Evolutionary conservation across 805 yeast species (phyloP).

Genomic region (Saccharomycopsis sp.): DNA sequence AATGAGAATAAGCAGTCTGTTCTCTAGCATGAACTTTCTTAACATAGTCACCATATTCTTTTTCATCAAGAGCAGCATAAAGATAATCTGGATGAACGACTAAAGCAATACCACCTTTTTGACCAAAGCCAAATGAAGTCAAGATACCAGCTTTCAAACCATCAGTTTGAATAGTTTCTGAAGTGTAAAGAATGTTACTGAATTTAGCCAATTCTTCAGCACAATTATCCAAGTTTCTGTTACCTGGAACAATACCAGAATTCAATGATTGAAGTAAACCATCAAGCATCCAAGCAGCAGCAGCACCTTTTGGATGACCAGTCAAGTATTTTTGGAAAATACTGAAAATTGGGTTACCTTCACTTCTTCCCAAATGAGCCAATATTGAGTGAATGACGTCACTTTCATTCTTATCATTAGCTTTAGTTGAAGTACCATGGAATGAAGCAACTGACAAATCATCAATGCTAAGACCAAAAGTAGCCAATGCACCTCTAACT

Average conservation of each 20-base stretch:
- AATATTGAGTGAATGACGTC: constrained; percentile 88
- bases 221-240: constrained; percentile 96
- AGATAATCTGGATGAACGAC: constrained; percentile 90
- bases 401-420: constrained; percentile 97
- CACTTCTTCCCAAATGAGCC: constrained; percentile 89
- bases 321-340: constrained; percentile 98
- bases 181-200: constrained; percentile 89
- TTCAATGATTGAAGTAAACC: constrained; percentile 93
- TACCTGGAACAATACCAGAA: constrained; percentile 95
- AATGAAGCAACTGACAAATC: constrained; percentile 95
- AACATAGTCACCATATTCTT: constrained; percentile 64
- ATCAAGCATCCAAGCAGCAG: constrained; percentile 99
- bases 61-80: constrained; percentile 70
- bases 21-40: constrained; percentile 71
- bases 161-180: constrained; percentile 87
- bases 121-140: constrained; percentile 98
- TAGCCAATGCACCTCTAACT: constrained; percentile 91
- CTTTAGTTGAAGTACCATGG: constrained; percentile 99
- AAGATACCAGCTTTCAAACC: constrained; percentile 93
- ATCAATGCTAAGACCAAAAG: constrained; percentile 87
- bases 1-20: constrained; percentile 85
- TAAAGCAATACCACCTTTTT: constrained; percentile 96
- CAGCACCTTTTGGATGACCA: constrained; percentile 99
- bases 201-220: constrained; percentile 76
- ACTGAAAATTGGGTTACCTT: constrained; percentile 97